phyloP scores from a whole-genome alignment of 2,329 filamentous ascomycete species.

The Fusarium praegraminearum region DNA sequence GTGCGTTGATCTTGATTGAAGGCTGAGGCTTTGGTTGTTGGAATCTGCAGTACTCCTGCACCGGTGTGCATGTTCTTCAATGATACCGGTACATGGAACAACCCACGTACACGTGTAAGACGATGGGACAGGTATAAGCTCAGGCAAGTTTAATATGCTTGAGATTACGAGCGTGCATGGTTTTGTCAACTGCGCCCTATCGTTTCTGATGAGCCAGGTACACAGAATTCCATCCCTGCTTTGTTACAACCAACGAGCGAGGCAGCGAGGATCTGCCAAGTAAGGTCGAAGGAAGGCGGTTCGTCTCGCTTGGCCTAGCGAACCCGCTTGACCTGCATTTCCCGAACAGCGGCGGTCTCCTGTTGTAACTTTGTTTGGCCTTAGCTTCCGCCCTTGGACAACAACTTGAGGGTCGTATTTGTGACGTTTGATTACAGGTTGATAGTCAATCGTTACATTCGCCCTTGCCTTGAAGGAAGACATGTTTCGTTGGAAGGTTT shows the following conservation, averaged over 20 bases:
- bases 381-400: constrained; percentile 39
- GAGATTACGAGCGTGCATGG: constrained; percentile 11
- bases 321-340: constrained; percentile 42
- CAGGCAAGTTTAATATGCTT: constrained; percentile 12
- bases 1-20: constrained; percentile 3
- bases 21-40: neutral
- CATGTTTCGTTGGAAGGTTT: neutral
- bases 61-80: neutral
- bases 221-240: constrained; percentile 31
- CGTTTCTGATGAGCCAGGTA: constrained; percentile 30
- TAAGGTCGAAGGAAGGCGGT: constrained; percentile 20
- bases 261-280: constrained; percentile 26
- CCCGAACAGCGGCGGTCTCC: constrained; percentile 30
- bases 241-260: constrained; percentile 12
- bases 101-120: neutral
- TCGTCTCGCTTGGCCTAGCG: constrained; percentile 31
- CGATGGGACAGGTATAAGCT: neutral
- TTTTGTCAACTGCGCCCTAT: constrained; percentile 35
- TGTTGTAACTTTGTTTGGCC: constrained; percentile 28
- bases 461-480: neutral
- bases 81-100: neutral
- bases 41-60: neutral
- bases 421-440: constrained; percentile 8
- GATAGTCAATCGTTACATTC: neutral
- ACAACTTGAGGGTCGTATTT: constrained; percentile 28